A percentile compares a stretch with the other conserved stretches of the same genome.
Conservation (phyloP, 306 rosid species). For the Lathyrus sativus region DNA sequence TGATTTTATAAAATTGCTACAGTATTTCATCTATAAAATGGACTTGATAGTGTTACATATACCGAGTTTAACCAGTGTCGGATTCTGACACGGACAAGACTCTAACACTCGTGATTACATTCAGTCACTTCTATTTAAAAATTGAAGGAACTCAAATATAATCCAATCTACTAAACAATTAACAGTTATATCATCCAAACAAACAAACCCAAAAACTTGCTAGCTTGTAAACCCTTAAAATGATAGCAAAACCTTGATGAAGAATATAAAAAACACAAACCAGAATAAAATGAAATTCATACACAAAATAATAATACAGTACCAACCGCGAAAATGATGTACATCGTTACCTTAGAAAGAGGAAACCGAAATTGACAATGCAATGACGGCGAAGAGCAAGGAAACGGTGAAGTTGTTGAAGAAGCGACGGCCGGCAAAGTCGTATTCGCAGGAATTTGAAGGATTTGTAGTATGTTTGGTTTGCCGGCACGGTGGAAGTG, state of each 20-base stretch:
- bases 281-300: not conserved
- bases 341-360: not conserved
- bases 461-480: too few species aligned
- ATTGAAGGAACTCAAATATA: not conserved
- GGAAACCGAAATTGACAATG: not conserved
- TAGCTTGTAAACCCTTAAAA: not conserved
- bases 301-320: not conserved
- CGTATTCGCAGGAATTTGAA: too few species aligned
- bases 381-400: not conserved
- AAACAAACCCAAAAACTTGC: not conserved
- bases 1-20: too few species aligned
- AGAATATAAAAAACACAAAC: not conserved
- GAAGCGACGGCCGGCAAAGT: too few species aligned
- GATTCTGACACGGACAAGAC: too few species aligned
- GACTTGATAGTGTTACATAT: too few species aligned
- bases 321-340: not conserved
- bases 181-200: not conserved
- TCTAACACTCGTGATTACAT: too few species aligned
- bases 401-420: not conserved
- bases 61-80: too few species aligned
- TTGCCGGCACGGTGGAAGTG: too few species aligned
- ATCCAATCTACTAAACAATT: not conserved
- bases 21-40: too few species aligned
- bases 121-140: too few species aligned
- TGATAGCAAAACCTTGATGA: not conserved